phyloP scores from a whole-genome alignment of 2,329 filamentous ascomycete genomes.

The Lomentospora prolificans region DNA sequence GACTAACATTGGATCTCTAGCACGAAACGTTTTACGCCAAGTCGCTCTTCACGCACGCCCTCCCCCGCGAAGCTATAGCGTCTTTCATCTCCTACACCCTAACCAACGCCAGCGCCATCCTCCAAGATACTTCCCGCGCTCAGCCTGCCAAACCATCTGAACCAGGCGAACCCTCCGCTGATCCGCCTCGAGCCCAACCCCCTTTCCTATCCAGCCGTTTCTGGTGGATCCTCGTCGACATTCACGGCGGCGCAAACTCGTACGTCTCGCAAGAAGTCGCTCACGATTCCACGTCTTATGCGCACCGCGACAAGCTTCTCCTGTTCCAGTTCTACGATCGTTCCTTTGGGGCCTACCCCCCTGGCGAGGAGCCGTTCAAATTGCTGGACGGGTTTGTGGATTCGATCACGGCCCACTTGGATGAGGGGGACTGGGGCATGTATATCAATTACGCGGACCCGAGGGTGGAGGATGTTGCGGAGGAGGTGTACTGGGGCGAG shows the following conservation, averaged over 20 bases:
- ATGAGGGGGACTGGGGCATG: conserved; percentile 23
- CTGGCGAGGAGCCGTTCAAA: conserved; percentile 22
- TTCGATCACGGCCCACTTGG: conserved; percentile 21
- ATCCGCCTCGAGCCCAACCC: not conserved
- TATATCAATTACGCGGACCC: conserved; percentile 33
- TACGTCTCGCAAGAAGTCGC: conserved; percentile 21
- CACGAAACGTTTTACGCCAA: conserved; percentile 20
- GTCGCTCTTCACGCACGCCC: conserved; percentile 18
- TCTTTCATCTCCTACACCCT: conserved; percentile 14
- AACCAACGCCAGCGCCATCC: conserved; percentile 8
- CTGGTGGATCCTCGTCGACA: conserved; percentile 17
- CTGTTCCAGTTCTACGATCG: conserved; percentile 41
- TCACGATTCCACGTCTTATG: conserved; percentile 22
- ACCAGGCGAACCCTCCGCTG: not conserved
- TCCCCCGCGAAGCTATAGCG: conserved; percentile 15
- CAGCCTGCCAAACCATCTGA: not conserved
- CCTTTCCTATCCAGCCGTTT: conserved; percentile 10
- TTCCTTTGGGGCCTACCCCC: conserved; percentile 17
- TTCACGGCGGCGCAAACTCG: conserved; percentile 25
- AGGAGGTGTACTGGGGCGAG: conserved; percentile 25
- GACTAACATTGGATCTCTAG: conserved; percentile 11
- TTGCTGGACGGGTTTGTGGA: conserved; percentile 23
- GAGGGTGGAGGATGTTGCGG: conserved; percentile 21
- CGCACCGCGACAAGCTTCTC: conserved; percentile 33
- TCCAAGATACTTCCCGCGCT: not conserved